phyloP scores from a whole-genome alignment of 345 rosid genomes.

The Citrus medica region DNA sequence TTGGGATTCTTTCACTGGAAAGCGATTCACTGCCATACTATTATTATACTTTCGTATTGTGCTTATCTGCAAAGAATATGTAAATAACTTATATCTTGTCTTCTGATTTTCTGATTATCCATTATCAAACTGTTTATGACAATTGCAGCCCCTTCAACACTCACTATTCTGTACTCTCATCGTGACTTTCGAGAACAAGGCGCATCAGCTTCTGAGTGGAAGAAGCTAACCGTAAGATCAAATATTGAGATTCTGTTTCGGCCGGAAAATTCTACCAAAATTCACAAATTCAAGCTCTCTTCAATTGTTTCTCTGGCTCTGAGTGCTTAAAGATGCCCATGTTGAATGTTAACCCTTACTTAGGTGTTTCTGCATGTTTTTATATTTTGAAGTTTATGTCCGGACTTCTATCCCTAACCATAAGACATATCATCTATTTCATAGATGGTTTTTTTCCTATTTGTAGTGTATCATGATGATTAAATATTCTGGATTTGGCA shows the following conservation, averaged over 20 bases:
- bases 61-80: no score
- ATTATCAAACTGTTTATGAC: not conserved
- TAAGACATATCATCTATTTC: no score
- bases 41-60: no score
- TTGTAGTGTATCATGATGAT: no score
- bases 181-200: slow-evolving; percentile 82
- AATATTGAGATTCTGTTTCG: slow-evolving; percentile 68
- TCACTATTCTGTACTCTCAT: slow-evolving; percentile 64
- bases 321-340: slow-evolving; percentile 42
- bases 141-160: slow-evolving; percentile 63
- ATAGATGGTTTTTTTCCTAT: no score
- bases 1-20: not conserved
- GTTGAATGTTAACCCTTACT: not conserved
- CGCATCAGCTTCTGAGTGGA: slow-evolving; percentile 66
- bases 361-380: no score
- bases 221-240: slow-evolving; percentile 64
- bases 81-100: not conserved
- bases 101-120: not conserved
- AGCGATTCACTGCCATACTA: no score
- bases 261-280: slow-evolving; percentile 51
- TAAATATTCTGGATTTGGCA: no score
- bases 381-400: no score
- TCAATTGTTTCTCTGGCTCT: slow-evolving; percentile 64
- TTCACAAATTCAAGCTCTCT: slow-evolving; percentile 68
- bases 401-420: no score